Evolutionary conservation across 441 rosid species (phyloP).

Genomic region (Erodium texanum): DNA sequence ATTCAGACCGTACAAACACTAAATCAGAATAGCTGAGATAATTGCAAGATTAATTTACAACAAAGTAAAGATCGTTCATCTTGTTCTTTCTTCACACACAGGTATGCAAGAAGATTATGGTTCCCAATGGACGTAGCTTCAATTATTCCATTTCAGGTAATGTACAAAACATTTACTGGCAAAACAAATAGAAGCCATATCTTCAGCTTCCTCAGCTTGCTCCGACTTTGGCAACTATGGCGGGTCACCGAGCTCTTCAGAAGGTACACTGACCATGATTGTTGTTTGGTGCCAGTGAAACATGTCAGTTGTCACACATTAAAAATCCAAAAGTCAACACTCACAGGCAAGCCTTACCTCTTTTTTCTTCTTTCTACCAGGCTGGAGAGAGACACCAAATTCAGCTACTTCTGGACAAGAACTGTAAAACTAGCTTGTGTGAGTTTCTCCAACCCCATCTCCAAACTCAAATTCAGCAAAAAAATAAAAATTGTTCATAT

Average conservation of each 20-base stretch:
- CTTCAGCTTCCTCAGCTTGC: conserved; percentile 66
- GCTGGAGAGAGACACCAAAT: conserved; percentile 73
- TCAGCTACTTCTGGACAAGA: conserved; percentile 66
- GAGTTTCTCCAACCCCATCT: conserved; percentile 24
- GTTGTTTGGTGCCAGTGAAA: no score
- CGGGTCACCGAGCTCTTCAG: conserved; percentile 61
- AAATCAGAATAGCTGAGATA: no score
- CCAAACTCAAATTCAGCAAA: background rate
- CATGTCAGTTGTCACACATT: background rate
- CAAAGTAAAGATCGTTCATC: background rate
- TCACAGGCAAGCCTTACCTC: background rate
- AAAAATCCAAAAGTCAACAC: background rate
- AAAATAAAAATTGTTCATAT: no score
- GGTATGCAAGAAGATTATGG: conserved; percentile 50
- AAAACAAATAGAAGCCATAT: conserved; percentile 24
- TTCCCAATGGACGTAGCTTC: conserved; percentile 83
- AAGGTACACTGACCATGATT: conserved; percentile 34
- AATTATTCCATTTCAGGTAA: conserved; percentile 53
- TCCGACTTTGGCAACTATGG: conserved; percentile 83
- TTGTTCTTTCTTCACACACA: conserved; percentile 11
- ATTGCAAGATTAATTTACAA: no score
- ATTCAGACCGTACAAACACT: no score
- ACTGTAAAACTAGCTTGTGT: conserved; percentile 54
- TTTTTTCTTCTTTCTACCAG: conserved; percentile 24
- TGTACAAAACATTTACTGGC: conserved; percentile 43